phyloP scores from a whole-genome alignment of 163 green algal genomes.

The Chlamydomonas reinhardtii region DNA sequence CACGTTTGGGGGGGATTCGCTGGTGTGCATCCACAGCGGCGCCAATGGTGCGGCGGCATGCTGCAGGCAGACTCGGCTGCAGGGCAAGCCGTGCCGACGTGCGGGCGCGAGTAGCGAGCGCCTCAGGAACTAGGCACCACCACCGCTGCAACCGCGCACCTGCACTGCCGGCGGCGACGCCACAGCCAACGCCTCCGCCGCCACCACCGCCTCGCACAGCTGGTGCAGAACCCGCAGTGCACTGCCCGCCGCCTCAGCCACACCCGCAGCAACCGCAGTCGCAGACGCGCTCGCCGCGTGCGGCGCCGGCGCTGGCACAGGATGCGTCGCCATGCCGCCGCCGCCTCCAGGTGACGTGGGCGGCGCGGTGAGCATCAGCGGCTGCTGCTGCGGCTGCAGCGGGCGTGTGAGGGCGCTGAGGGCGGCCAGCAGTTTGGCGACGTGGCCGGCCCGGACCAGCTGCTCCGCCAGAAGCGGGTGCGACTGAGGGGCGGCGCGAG shows the following conservation, averaged over 20 bases:
- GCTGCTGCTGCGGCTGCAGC: background rate
- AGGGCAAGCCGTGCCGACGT: too few species aligned
- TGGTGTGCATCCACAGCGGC: too few species aligned
- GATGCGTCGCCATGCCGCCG: too few species aligned
- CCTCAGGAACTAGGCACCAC: too few species aligned
- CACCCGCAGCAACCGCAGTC: background rate
- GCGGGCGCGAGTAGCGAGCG: too few species aligned
- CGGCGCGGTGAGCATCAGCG: background rate
- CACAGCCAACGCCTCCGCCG: constrained; percentile 73
- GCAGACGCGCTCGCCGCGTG: constrained; percentile 66
- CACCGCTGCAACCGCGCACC: too few species aligned
- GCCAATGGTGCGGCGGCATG: too few species aligned
- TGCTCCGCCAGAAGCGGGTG: constrained; percentile 13
- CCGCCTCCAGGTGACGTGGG: too few species aligned
- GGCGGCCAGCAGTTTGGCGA: constrained; percentile 9
- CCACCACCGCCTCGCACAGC: constrained; percentile 63
- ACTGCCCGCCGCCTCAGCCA: constrained; percentile 52
- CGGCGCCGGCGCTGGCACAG: constrained; percentile 54
- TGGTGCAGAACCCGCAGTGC: constrained; percentile 79
- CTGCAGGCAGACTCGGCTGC: too few species aligned
- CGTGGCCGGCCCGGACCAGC: constrained; percentile 14
- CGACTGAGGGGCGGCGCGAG: background rate
- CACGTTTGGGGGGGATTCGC: too few species aligned
- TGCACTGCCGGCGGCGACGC: constrained; percentile 52
- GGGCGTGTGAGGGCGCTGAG: background rate